Conservation (phyloP, 331 rosid species). For the Pyrus hybrid region DNA sequence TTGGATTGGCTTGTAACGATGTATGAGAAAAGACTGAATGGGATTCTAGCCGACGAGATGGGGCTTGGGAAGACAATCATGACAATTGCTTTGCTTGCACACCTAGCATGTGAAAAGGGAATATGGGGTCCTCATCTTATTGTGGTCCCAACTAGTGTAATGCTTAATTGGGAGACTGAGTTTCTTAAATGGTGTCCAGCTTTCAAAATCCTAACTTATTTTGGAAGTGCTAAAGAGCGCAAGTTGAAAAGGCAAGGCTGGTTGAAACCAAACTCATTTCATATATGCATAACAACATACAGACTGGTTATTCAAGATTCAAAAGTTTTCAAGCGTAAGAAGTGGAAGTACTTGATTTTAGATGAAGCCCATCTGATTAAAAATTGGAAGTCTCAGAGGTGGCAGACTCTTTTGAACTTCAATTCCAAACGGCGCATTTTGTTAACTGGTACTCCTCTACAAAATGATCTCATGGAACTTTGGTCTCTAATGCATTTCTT, state of each 20-base stretch:
- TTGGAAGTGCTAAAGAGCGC: constrained; percentile 94
- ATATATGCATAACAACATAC: constrained; percentile 93
- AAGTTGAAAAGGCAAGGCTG: constrained; percentile 94
- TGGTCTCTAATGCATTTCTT: constrained; percentile 99
- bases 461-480: constrained; percentile 98
- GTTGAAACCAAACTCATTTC: constrained; percentile 98
- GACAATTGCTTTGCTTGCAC: constrained; percentile 97
- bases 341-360: constrained; percentile 95
- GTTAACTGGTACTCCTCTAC: constrained; percentile 98
- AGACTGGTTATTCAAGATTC: constrained; percentile 96
- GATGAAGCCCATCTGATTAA: constrained; percentile 98
- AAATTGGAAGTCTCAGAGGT: constrained; percentile 98
- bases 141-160: constrained; percentile 98
- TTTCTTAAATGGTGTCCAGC: constrained; percentile 99
- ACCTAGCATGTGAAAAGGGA: constrained; percentile 95
- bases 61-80: constrained; percentile 98
- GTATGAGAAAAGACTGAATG: constrained; percentile 94
- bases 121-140: constrained; percentile 99
- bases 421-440: constrained; percentile 90
- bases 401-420: constrained; percentile 98
- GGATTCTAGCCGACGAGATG: constrained; percentile 98
- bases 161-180: constrained; percentile 99
- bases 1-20: constrained; percentile 99
- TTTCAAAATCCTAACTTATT: constrained; percentile 87
- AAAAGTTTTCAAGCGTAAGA: constrained; percentile 97